phyloP scores from a whole-genome alignment of 441 rosid genomes.

The Euphorbia schlechtendalii region DNA sequence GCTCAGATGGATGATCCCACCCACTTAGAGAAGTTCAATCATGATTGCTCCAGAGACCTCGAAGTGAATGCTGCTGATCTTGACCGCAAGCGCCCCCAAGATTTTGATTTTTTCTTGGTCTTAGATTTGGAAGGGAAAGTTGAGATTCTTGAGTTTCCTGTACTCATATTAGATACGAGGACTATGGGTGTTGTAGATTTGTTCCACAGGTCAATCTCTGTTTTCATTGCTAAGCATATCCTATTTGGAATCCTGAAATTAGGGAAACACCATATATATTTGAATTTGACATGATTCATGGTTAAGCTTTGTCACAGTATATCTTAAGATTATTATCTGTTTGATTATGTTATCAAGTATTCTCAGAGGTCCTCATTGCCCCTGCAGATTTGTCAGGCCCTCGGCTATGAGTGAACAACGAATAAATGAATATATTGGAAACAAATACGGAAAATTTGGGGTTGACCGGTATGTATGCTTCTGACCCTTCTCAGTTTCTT shows the following conservation, averaged over 20 bases:
- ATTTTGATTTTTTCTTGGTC: slow-evolving; percentile 65
- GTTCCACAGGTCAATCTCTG: slow-evolving; percentile 67
- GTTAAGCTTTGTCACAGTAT: not conserved
- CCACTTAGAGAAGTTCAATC: slow-evolving; percentile 70
- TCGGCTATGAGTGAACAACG: slow-evolving; percentile 66
- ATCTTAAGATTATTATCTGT: not conserved
- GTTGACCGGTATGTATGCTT: slow-evolving; percentile 78
- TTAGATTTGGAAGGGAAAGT: slow-evolving; percentile 91
- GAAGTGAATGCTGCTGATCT: slow-evolving; percentile 37
- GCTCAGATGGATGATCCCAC: slow-evolving; percentile 65
- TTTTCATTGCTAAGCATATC: not conserved
- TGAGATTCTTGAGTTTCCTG: slow-evolving; percentile 90
- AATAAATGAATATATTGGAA: slow-evolving; percentile 61
- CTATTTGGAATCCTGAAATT: too few species aligned
- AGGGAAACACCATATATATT: too few species aligned
- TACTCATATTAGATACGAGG: slow-evolving; percentile 60
- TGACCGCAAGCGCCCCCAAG: slow-evolving; percentile 42
- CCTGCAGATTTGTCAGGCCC: slow-evolving; percentile 79
- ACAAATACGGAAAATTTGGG: slow-evolving; percentile 86
- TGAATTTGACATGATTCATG: not conserved
- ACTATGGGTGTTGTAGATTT: slow-evolving; percentile 58
- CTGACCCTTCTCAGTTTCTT: too few species aligned
- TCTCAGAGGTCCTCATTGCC: slow-evolving; percentile 4
- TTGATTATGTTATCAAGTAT: slow-evolving; percentile 1
- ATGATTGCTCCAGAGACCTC: slow-evolving; percentile 55